Base-by-base conservation (phyloP, 129 eudicot genomes). In the Arctium minus region DNA sequence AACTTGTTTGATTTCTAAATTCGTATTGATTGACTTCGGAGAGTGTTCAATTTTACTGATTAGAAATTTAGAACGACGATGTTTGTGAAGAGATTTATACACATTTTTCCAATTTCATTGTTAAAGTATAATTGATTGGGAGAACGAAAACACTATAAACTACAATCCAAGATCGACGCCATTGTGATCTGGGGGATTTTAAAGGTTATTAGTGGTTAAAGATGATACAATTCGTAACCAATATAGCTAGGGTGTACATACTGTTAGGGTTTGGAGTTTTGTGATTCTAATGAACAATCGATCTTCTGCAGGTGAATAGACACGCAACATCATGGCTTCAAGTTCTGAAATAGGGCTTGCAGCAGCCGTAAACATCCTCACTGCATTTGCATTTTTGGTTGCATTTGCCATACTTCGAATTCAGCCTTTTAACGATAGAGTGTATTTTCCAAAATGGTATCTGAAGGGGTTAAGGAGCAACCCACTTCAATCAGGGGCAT, bases 401-500 rank as follows among this genome's bases (percentile, higher is more conserved):
- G 98, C 98, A 74, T 94, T 94, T 84, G 96, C 97, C 1, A 35
- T 94, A 67, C 90, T 94, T 22, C 89, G 97, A 32, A 86, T 94
- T n/a, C 98, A 94, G 79, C 98, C 98, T 10, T 2, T 94, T 67
- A 94, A 94, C 13, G 98, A 94, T 37, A 82, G 98, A 72, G 94
- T 94, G 9, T 94, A 94, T 83, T 92, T 92, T 53, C 98, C 98
- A 42, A 94, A 94, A 91, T 94, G 98, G 98, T 92, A 94, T 64
- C 82, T 94, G 37, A 92, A 85, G 84, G 93, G 98, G 72, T 86
- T 94, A 81, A 91, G 97, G 72, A 85, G 64, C 79, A 85, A 92
- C 70, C 97, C 98, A 2, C 39, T 82, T 85, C 87, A 87, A 73
- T 80, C 97, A 0, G 97, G 97, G 27, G 91, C 90, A 30, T 84